phyloP scores from a whole-genome alignment of 306 rosid species.

The Leucaena leucocephala region DNA sequence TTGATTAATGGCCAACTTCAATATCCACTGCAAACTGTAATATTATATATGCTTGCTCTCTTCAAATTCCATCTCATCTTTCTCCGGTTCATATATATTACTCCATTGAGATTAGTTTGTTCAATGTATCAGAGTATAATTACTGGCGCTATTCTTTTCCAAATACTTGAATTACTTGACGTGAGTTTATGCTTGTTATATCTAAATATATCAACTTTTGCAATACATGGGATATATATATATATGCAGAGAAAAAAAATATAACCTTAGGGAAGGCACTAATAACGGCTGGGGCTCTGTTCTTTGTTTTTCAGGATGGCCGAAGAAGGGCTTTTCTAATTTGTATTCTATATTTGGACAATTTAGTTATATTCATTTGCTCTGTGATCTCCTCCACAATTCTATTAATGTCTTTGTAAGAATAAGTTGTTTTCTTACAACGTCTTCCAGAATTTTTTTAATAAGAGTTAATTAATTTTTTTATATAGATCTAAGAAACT shows the following conservation, averaged over 20 bases:
- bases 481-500: too few relatives aligned
- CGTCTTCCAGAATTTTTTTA: slow-evolving; percentile 60
- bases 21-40: slow-evolving; percentile 7
- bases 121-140: too few relatives aligned
- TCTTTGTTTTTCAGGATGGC: background rate
- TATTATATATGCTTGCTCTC: background rate
- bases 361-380: slow-evolving; percentile 59
- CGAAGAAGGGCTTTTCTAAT: background rate
- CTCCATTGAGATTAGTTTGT: background rate
- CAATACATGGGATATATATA: background rate
- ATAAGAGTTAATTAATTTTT: too few relatives aligned
- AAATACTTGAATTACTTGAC: background rate
- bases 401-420: slow-evolving; percentile 58
- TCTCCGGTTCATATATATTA: background rate
- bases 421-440: slow-evolving; percentile 58
- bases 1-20: background rate
- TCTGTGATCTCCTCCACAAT: slow-evolving; percentile 36
- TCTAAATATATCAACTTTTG: background rate
- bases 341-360: slow-evolving; percentile 65
- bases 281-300: background rate
- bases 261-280: too few relatives aligned
- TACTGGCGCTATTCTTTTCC: background rate
- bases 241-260: background rate
- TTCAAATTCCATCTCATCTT: background rate
- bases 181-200: background rate